A percentile compares a stretch with the other conserved stretches of the same genome.
phyloP scores from a whole-genome alignment of 164 flowering plant species.

The Kingdonia uniflora region DNA sequence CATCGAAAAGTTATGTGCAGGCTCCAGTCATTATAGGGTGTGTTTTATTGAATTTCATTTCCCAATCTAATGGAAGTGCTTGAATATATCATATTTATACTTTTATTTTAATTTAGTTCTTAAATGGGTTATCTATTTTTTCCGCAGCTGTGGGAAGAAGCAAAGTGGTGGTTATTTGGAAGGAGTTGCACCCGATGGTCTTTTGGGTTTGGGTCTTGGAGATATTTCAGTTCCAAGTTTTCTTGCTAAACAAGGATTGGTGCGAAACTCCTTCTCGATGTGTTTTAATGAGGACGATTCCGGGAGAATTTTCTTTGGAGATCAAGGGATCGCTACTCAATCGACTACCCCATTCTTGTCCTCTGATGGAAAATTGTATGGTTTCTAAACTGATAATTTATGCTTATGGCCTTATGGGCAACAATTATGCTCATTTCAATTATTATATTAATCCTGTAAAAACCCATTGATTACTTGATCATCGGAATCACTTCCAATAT shows the following conservation, averaged over 20 bases:
- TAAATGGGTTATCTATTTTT: not conserved
- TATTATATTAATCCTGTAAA: too few species aligned
- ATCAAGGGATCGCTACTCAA: constrained; percentile 55
- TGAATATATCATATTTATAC: too few species aligned
- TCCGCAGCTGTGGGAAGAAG: constrained; percentile 78
- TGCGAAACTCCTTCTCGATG: constrained; percentile 71
- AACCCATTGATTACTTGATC: too few species aligned
- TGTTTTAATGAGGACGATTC: constrained; percentile 74
- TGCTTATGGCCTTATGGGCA: not conserved
- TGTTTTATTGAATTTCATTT: constrained; percentile 10
- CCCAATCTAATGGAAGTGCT: not conserved
- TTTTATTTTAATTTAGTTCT: not conserved
- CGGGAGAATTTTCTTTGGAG: constrained; percentile 90
- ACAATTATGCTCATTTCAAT: too few species aligned
- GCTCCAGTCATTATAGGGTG: constrained; percentile 78
- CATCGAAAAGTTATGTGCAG: constrained; percentile 29
- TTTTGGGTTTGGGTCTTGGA: constrained; percentile 86
- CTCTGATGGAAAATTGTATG: constrained; percentile 56
- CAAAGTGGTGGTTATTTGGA: constrained; percentile 86
- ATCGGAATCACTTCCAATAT: too few species aligned
- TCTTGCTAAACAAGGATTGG: constrained; percentile 69
- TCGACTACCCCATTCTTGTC: constrained; percentile 63
- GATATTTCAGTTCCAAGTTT: constrained; percentile 76
- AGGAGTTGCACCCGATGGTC: constrained; percentile 95
- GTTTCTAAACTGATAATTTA: not conserved